Conservation (phyloP, 1,284 basidiomycete genomes). For the Coniferiporia sulphurascens region DNA sequence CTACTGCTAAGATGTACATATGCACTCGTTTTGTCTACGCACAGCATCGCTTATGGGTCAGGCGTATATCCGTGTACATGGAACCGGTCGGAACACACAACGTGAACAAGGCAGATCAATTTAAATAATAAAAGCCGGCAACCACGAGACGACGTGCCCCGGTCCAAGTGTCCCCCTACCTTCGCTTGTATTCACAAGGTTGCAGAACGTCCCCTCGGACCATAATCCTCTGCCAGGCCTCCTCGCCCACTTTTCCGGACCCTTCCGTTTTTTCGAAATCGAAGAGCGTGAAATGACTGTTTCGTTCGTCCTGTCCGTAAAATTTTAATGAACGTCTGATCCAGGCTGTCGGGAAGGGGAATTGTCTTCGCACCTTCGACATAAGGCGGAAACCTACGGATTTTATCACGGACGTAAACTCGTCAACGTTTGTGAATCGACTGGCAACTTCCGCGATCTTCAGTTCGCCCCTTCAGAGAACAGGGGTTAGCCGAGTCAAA, state of each 20-base stretch:
- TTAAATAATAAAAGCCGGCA: no score
- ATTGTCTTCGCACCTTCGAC: constrained; percentile 52
- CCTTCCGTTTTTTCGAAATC: constrained; percentile 70
- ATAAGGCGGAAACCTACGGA: constrained; percentile 79
- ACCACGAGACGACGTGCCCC: no score
- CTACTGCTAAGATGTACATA: no score
- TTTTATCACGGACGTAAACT: constrained; percentile 70
- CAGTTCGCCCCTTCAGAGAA: constrained; percentile 66
- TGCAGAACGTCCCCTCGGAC: constrained; percentile 67
- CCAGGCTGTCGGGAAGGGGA: constrained; percentile 9
- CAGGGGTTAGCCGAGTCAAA: constrained; percentile 12
- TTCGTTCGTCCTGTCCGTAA: constrained; percentile 62
- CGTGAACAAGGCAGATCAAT: no score
- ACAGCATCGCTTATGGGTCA: no score
- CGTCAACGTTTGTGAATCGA: constrained; percentile 69
- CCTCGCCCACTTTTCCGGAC: constrained; percentile 41
- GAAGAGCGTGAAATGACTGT: constrained; percentile 87
- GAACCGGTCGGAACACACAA: no score
- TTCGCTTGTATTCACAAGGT: constrained; percentile 95
- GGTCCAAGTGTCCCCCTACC: constrained; percentile 41
- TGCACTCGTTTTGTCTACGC: no score
- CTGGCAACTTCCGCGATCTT: constrained; percentile 96
- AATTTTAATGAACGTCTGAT: constrained; percentile 9
- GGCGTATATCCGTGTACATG: no score
- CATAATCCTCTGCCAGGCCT: constrained; percentile 62